These are phyloP conservation scores for Iberis pinnata DNA, from an alignment of 345 rosid genomes.

Conservation along the genomic window DNA sequence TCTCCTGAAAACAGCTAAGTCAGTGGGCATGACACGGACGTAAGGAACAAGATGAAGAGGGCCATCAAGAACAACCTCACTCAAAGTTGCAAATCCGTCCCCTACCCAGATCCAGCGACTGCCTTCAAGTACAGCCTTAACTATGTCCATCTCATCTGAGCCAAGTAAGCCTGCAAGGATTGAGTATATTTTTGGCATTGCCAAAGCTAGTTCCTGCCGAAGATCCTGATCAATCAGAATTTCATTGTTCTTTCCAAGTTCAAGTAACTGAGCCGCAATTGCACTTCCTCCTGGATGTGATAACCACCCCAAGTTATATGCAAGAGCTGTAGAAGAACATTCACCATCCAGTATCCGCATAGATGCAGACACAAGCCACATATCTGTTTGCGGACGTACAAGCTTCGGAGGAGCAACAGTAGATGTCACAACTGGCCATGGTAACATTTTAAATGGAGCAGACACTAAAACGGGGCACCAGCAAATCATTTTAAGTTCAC, in stretches of 20 bases:
- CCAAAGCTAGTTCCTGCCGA: constrained; percentile 80
- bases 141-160: constrained; percentile 92
- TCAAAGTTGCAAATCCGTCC: constrained; percentile 86
- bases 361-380: constrained; percentile 94
- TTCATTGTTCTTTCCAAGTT: constrained; percentile 93
- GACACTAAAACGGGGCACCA: constrained; percentile 94
- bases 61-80: constrained; percentile 93
- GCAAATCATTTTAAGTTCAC: constrained; percentile 70
- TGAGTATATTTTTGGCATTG: constrained; percentile 86
- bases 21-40: constrained; percentile 80
- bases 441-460: constrained; percentile 72
- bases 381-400: constrained; percentile 67
- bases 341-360: constrained; percentile 93
- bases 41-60: constrained; percentile 93
- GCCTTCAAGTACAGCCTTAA: constrained; percentile 94
- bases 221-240: constrained; percentile 63
- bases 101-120: constrained; percentile 99
- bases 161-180: constrained; percentile 57
- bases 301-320: constrained; percentile 87
- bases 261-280: constrained; percentile 93
- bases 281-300: constrained; percentile 87
- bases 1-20: constrained; percentile 78
- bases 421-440: constrained; percentile 86
- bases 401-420: constrained; percentile 91
- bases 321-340: constrained; percentile 84